phyloP scores from a whole-genome alignment of 176 grass and related monocot genomes.

The Thalia dealbata region DNA sequence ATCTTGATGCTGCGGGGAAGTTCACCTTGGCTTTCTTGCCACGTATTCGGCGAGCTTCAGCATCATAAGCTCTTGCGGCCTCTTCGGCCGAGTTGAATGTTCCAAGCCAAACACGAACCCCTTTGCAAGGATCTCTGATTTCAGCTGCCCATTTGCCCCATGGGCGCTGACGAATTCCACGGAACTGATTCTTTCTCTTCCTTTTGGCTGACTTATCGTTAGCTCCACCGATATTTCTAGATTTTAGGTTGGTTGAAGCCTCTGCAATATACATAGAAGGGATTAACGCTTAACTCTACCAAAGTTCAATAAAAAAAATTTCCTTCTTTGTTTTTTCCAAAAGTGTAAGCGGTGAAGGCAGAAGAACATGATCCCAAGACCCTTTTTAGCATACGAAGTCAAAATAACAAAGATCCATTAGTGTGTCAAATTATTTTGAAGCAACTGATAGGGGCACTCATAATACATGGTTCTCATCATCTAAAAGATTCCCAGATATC shows the following conservation, averaged over 20 bases:
- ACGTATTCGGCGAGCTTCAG: conserved; percentile 34
- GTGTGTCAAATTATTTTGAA: too few species aligned
- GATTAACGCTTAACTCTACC: too few species aligned
- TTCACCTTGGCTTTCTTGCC: conserved; percentile 51
- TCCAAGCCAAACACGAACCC: conserved; percentile 40
- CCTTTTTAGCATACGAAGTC: too few species aligned
- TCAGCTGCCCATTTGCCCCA: conserved; percentile 56
- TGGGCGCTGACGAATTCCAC: conserved; percentile 40
- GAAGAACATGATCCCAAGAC: too few species aligned
- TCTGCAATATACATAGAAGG: conserved; percentile 11
- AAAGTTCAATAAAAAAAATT: too few species aligned
- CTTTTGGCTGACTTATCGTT: conserved; percentile 11
- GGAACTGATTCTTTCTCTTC: conserved; percentile 51
- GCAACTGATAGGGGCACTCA: too few species aligned
- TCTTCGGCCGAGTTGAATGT: conserved; percentile 48
- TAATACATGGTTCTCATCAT: too few species aligned
- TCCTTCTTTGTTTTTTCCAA: too few species aligned
- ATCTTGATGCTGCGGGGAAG: conserved; percentile 17
- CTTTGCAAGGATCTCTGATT: conserved; percentile 40
- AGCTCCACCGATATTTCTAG: conserved; percentile 6
- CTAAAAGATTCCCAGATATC: too few species aligned
- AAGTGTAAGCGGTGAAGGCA: too few species aligned
- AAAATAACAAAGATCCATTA: too few species aligned
- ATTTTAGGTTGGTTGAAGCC: conserved; percentile 14
- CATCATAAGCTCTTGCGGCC: conserved; percentile 40